Percentiles rank a stretch among this genome's conserved stretches.
These are phyloP conservation scores for Schizosaccharomyces lindneri DNA, from an alignment of 805 yeast genomes.

Conservation along the genomic window DNA sequence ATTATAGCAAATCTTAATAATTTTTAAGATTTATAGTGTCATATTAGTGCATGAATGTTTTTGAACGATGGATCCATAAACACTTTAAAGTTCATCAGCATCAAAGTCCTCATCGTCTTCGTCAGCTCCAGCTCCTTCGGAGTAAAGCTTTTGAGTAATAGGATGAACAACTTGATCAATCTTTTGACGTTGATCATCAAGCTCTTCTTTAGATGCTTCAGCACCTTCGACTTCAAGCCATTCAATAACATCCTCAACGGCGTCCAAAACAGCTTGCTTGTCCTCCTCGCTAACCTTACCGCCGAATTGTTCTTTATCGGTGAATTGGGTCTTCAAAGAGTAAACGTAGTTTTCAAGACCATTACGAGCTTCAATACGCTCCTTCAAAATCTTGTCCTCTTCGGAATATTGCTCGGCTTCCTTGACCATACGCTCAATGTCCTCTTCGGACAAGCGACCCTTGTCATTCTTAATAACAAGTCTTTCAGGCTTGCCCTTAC, in stretches of 20 bases:
- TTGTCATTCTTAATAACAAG: constrained; percentile 95
- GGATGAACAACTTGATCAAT: constrained; percentile 69
- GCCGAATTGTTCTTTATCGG: constrained; percentile 32
- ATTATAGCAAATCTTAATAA: too few species aligned
- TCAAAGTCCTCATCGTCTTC: constrained; percentile 39
- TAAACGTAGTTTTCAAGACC: constrained; percentile 72
- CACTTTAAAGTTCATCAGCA: constrained; percentile 17
- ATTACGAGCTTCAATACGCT: constrained; percentile 73
- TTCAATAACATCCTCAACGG: constrained; percentile 62
- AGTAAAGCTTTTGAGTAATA: constrained; percentile 69
- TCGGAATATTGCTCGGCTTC: constrained; percentile 90
- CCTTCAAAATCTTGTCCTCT: constrained; percentile 64
- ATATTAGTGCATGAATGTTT: too few species aligned
- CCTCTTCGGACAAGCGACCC: constrained; percentile 94
- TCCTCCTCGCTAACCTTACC: constrained; percentile 71
- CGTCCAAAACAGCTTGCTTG: constrained; percentile 68
- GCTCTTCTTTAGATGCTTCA: constrained; percentile 74
- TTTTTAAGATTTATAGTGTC: too few species aligned
- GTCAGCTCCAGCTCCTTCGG: constrained; percentile 25
- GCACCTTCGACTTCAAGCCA: constrained; percentile 75
- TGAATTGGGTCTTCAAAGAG: constrained; percentile 46
- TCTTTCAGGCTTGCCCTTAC: constrained; percentile 92
- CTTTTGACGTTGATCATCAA: constrained; percentile 71
- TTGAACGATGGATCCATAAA: too few species aligned
- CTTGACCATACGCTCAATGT: constrained; percentile 90